Evolutionary conservation across 2,329 filamentous ascomycete genomes (phyloP), one percentile per base, ranked within the genome.

Genomic region (Corynespora cassiicola): DNA sequence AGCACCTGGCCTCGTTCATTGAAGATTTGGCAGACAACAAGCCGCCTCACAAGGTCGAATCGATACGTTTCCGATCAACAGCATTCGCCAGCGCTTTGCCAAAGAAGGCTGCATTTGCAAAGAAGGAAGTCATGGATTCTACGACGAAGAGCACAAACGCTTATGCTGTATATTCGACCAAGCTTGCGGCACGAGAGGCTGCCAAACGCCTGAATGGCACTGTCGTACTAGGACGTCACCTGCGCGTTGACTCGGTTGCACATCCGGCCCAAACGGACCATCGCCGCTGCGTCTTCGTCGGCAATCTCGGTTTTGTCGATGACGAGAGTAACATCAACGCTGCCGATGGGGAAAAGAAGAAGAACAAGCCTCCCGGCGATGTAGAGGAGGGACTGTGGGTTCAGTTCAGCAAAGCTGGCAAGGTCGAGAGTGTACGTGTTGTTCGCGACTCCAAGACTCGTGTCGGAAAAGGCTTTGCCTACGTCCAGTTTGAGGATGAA

Each of bases 401-500:
- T 29, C 85, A 86, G 14, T 95, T 95, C 60, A 73, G 78, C 44
- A 82, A 87, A 64, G 85, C 80, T 45, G 91, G 92, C 52, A 87
- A 81, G 50, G 88, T 99, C 9, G 92, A 99, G 71, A 95, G 86
- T 61, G 95, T 99, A 22, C 87, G 94, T 21, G 90, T 99, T 14
- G 82, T 96, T 33, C 84, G 94, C 38, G 94, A 99, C 62, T 78
- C 88, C 47, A 86, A 87, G 53, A 99, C 95, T 6, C 83, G 95
- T 32, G 89, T 99, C 19, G 90, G 94, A 59, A 99, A 99, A 67
- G 94, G 94, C 4, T 90, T 99, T 63, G 95, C 95, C 47, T 99
- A 99, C 61, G 92, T 99, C 11, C 94, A 99, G 64, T 99, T 99
- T 23, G 56, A 86, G 75, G 89, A 97, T 58, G 82, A 79, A 47